Evolutionary conservation across 1,139 yeast genomes (phyloP).

Genomic region (Groenewaldozyma sp.): DNA sequence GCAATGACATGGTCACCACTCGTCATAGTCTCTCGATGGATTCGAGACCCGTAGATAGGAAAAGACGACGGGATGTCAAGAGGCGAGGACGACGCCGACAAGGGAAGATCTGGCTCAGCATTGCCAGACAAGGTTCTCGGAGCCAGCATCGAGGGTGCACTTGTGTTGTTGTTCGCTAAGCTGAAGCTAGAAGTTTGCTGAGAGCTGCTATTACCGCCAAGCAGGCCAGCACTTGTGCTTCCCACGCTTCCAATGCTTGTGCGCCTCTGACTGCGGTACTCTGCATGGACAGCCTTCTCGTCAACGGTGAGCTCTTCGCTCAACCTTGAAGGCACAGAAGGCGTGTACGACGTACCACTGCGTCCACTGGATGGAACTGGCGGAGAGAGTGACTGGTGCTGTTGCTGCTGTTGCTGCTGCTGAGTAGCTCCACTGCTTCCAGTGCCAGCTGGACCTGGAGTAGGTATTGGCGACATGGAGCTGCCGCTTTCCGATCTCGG

Average conservation of each 20-base stretch:
- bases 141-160: too few relatives aligned
- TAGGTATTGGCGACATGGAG: conserved; percentile 5
- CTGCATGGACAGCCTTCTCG: conserved; percentile 7
- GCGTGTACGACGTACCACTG: conserved; percentile 18
- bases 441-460: conserved; percentile 5
- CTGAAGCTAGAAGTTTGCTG: too few relatives aligned
- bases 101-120: background rate
- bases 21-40: conserved; percentile 14
- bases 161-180: too few relatives aligned
- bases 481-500: conserved; percentile 8
- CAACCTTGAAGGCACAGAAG: conserved; percentile 28
- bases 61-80: conserved; percentile 13
- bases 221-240: conserved; percentile 2
- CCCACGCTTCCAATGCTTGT: conserved; percentile 1
- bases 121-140: too few relatives aligned
- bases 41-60: conserved; percentile 4
- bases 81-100: conserved; percentile 10
- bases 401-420: too few relatives aligned
- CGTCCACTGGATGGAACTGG: conserved; percentile 25
- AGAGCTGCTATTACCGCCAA: conserved; percentile 9
- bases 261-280: conserved; percentile 1
- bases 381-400: too few relatives aligned
- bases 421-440: conserved; percentile 2
- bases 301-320: conserved; percentile 26
- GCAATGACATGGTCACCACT: conserved; percentile 17